These are phyloP conservation scores for Hawksworthiomyces lignivorus DNA, from an alignment of 2,329 filamentous ascomycete species.

Conservation along the genomic window DNA sequence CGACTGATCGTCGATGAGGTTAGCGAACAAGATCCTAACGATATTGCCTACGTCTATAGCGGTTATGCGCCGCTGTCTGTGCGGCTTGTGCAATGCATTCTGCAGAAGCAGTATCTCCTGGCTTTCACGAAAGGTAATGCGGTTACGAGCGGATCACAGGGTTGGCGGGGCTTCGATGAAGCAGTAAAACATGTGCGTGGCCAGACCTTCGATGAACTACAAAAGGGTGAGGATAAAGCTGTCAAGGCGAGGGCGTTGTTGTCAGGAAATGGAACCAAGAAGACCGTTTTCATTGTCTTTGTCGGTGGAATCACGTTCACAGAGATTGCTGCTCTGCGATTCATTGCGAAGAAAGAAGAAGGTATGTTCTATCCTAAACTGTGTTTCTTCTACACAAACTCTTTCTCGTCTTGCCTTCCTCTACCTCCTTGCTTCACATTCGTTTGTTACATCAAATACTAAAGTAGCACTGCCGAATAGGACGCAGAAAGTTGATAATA, in stretches of 20 bases:
- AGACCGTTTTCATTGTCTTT: constrained; percentile 94
- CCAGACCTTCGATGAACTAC: constrained; percentile 82
- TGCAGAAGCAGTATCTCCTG: constrained; percentile 81
- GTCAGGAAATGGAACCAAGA: constrained; percentile 65
- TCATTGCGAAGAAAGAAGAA: constrained; percentile 79
- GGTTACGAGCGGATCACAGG: constrained; percentile 53
- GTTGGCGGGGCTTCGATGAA: constrained; percentile 92
- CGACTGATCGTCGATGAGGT: constrained; percentile 93
- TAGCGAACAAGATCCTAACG: constrained; percentile 86
- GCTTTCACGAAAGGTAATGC: constrained; percentile 56
- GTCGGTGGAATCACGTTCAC: constrained; percentile 95
- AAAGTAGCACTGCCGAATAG: too few relatives aligned
- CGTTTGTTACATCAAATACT: too few relatives aligned
- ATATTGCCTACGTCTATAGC: constrained; percentile 96
- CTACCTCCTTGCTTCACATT: not conserved
- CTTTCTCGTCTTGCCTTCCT: constrained; percentile 1
- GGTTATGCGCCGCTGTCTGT: constrained; percentile 92
- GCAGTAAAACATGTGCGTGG: constrained; percentile 80
- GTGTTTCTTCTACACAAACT: too few relatives aligned
- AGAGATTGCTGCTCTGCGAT: constrained; percentile 88
- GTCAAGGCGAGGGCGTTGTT: constrained; percentile 78
- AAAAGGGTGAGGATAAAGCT: constrained; percentile 89
- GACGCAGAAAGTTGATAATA: constrained; percentile 66
- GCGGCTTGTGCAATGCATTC: constrained; percentile 80
- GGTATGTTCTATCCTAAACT: constrained; percentile 42